Base-by-base conservation (phyloP, 441 rosid species). In the Hura crepitans region DNA sequence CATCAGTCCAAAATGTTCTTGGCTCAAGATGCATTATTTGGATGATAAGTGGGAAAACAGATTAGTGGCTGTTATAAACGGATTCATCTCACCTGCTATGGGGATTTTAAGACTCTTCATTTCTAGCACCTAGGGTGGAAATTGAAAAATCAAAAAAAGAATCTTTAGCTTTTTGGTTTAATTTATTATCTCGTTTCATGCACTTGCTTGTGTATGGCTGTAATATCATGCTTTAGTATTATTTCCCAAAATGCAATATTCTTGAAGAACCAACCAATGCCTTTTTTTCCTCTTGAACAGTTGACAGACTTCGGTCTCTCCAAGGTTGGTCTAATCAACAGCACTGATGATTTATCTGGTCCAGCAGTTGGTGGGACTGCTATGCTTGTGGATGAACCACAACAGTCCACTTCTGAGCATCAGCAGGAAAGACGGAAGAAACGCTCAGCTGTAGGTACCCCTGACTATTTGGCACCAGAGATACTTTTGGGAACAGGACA, bases 401-500 rank as follows among this genome's bases (percentile, higher is more conserved):
- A 75, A 62, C 68, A 78, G 77, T 80, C 89, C 11, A 75, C 84
- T 45, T 81, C 97, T 43, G 97, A 89, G 79, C 75, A 87, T 66
- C 92, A 84, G 78, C 85, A 62, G 65, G 97, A 88, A 72, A 86
- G 91, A 79, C 83, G 87, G 79, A 89, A 96, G 89, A 93, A 96
- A 76, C 94, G 99, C 69, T 91, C 99, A 74, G 98, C 99, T 74
- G 98, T 91, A 76, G 99, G 99, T 78, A 96, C 99, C 35, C 99
- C 99, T 31, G 99, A 96, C 83, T 96, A 96, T 80, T 84, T 96
- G 92, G 99, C 99, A n/a, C 99, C 99, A 50, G 99, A 96, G 83
- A 93, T 96, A 71, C 98, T 96, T 75, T 77, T 96, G 81, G 99
- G 99, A 82, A 96, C 97, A 49, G 98, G 99, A 78, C 98, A 96